phyloP scores from a whole-genome alignment of 352 stramenopile genomes.

The Phytophthora sp. region DNA sequence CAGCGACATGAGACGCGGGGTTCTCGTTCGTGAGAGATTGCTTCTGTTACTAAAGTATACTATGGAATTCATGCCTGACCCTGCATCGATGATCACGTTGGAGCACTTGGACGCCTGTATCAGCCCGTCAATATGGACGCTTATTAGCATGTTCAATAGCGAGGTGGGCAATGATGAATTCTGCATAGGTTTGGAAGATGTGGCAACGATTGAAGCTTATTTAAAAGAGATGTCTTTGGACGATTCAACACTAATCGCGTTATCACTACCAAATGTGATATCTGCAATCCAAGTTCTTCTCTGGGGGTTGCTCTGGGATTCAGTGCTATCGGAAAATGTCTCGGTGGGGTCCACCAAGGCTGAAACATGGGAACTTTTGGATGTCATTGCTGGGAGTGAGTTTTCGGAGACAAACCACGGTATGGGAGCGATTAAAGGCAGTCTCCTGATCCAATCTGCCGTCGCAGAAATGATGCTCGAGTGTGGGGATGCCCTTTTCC shows the following conservation, averaged over 20 bases:
- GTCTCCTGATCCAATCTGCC: conserved; percentile 30
- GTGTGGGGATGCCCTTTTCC: conserved; percentile 30
- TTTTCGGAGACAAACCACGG: background rate
- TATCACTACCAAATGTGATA: conserved; percentile 22
- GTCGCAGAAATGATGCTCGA: conserved; percentile 41
- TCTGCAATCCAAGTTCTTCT: conserved; percentile 30
- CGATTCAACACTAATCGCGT: background rate
- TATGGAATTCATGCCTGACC: conserved; percentile 26
- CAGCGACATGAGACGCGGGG: background rate
- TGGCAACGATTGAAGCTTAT: conserved; percentile 18
- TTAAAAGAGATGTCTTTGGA: background rate
- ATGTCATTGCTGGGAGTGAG: conserved; percentile 23
- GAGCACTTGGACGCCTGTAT: conserved; percentile 3
- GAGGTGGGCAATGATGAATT: conserved; percentile 13
- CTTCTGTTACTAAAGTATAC: conserved; percentile 40
- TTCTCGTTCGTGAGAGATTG: conserved; percentile 36
- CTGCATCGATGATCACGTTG: conserved; percentile 14
- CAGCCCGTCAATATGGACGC: conserved; percentile 24
- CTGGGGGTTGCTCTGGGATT: conserved; percentile 45
- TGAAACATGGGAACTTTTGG: conserved; percentile 30
- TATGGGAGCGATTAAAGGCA: conserved; percentile 19
- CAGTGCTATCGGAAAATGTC: conserved; percentile 5
- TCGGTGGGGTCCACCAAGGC: conserved; percentile 15
- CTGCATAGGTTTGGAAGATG: conserved; percentile 21
- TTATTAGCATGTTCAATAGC: conserved; percentile 24